Base-by-base conservation (phyloP, 192 early-diverging fungal genomes). In the Ambispora gerdemannii region DNA sequence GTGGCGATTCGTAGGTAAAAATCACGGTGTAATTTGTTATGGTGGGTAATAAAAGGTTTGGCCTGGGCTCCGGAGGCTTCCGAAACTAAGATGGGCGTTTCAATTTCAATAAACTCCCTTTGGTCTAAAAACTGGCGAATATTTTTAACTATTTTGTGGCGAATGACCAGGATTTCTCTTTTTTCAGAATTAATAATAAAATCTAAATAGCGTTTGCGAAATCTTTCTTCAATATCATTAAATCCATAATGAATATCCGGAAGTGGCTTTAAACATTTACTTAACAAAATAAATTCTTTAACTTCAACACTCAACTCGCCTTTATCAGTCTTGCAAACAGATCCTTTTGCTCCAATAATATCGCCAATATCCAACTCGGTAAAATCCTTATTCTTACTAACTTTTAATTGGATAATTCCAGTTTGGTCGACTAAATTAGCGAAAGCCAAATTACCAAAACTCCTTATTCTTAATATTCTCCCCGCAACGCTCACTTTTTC, bases 41-140 rank as follows among this genome's bases (percentile, higher is more conserved):
- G 97, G 79, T 98, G 96, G 33, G 97, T 99, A 71, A 96, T 80
- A 79, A 99, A 99, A 24, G 97, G 97, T 85, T 95, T 97, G 72
- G 97, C 97, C n/a, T 96, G 96, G 55, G 97, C 96, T 65, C 97
- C 96, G 76, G 91, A 91, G 15, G 92, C 91, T 83, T 97, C 95
- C 91, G 92, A 91, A 87, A 96, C 96, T 95, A 99, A 98, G 95
- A 98, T 98, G 34, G 97, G 97, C n/a, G 97, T 99, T 78, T 99
- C 97, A 56, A 99, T n/a, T n/a, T n/a, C n/a, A n/a, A n/a, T n/a
- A n/a, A n/a, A n/a, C n/a, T n/a, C n/a, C n/a, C n/a, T n/a, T n/a
- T n/a, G n/a, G n/a, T n/a, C n/a, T n/a, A n/a, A n/a, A n/a, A n/a
- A n/a, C n/a, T n/a, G n/a, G n/a, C n/a, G n/a, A n/a, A n/a, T 82